These are phyloP conservation scores for Eleusine indica DNA, from an alignment of 176 grass and related monocot species.

Conservation along the genomic window DNA sequence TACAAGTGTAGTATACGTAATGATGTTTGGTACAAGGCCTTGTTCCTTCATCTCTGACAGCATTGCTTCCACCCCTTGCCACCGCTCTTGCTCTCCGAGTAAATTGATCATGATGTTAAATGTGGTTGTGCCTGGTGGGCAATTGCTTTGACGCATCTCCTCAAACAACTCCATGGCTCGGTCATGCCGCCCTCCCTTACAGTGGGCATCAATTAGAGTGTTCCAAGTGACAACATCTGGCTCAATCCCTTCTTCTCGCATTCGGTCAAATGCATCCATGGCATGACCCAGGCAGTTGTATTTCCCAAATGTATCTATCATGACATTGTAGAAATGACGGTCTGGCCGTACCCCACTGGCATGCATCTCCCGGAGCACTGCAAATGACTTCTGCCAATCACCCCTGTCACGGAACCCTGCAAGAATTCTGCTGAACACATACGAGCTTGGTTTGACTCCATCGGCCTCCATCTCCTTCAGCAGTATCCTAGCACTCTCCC, in stretches of 20 bases:
- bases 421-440: slow-evolving; percentile 87
- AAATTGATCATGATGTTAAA: slow-evolving; percentile 96
- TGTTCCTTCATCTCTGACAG: slow-evolving; percentile 71
- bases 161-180: slow-evolving; percentile 79
- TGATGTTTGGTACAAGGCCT: slow-evolving; percentile 75
- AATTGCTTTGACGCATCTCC: slow-evolving; percentile 75
- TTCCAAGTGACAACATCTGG: slow-evolving; percentile 92
- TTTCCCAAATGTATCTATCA: slow-evolving; percentile 96
- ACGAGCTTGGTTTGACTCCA: slow-evolving; percentile 76
- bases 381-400: slow-evolving; percentile 93
- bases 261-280: slow-evolving; percentile 83
- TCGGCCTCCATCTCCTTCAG: slow-evolving; percentile 88
- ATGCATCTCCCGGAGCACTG: slow-evolving; percentile 83
- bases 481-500: slow-evolving; percentile 92
- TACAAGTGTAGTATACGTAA: slow-evolving; percentile 93
- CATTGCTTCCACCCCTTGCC: slow-evolving; percentile 72
- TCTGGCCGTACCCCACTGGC: slow-evolving; percentile 77
- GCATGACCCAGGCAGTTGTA: slow-evolving; percentile 89
- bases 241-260: slow-evolving; percentile 77
- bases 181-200: slow-evolving; percentile 78
- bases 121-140: slow-evolving; percentile 67
- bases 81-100: slow-evolving; percentile 66
- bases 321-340: slow-evolving; percentile 95
- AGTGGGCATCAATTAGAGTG: slow-evolving; percentile 77
- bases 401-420: slow-evolving; percentile 77